Evolutionary conservation across 805 yeast species (phyloP), one percentile per base, ranked within the genome.

Genomic region (Candida anglica): DNA sequence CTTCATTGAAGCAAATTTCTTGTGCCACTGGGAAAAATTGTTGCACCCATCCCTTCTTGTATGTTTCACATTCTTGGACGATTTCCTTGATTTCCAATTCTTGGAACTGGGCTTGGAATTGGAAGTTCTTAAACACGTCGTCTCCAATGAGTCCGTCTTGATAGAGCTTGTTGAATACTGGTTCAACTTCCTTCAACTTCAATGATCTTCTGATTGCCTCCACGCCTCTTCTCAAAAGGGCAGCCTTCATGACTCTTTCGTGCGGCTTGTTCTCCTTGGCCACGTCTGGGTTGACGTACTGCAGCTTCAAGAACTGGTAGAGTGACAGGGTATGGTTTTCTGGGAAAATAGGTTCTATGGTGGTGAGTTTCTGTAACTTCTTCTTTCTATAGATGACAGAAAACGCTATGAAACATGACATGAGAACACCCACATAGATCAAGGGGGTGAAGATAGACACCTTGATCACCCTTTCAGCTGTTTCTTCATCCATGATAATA

Each of bases 71-170:
- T 58, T 86, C 96, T 36, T 56, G 62, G 5, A 85, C 80, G 30
- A 87, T 69, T 39, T 81, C 89, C 56, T 79, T 75, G 43, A 93
- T 63, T 58, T 93, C 98, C 18, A 82, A 53, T 48, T 88, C 95
- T 47, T 84, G 83, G 41, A 88, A 56, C 58, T 86, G 86, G 38
- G 73, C 75, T 44, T 86, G 88, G 32, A 86, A 74, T 44, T 78
- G 80, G 58, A 75, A 88, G 47, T 93, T 80, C 56, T 84, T 82
- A 72, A 77, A 83, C 22, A 86, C 66, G 34, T 85, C 95, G 50
- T 93, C 98, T 21, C 97, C 97, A 41, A 93, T 80, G 13, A 88
- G 78, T 0, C 98, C 98, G 34, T 77, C 77, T 52, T 89, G 91
- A 56, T 88, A 89, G 40, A 93, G 66, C 35, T 74, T 68, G 32